Conservation (phyloP, 164 flowering plant species). For the Piper longum region DNA sequence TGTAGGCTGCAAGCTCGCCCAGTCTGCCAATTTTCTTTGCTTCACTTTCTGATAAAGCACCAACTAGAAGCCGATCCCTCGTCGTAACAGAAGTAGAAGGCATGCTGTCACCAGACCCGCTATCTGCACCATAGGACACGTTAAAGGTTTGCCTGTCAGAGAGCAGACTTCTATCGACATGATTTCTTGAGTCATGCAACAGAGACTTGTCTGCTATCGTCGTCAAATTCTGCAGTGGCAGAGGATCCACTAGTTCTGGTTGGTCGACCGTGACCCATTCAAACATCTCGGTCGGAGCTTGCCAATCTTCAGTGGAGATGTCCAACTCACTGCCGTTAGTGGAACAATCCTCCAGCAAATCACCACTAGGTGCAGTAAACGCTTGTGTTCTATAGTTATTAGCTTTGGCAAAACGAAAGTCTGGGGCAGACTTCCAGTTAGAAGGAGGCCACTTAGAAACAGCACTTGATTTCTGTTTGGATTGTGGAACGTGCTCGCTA, state of each 20-base stretch:
- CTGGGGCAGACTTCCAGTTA: slow-evolving; percentile 77
- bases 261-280: slow-evolving; percentile 23
- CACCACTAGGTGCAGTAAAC: slow-evolving; percentile 5
- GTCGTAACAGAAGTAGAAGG: slow-evolving; percentile 9
- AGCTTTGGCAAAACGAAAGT: slow-evolving; percentile 23
- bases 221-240: slow-evolving; percentile 9
- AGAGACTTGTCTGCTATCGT: slow-evolving; percentile 10
- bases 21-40: slow-evolving; percentile 46
- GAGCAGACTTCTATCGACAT: slow-evolving; percentile 2
- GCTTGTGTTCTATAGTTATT: slow-evolving; percentile 23
- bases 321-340: slow-evolving; percentile 4
- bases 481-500: slow-evolving; percentile 13
- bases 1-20: slow-evolving; percentile 67
- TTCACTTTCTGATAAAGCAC: slow-evolving; percentile 28
- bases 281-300: slow-evolving; percentile 8
- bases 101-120: slow-evolving; percentile 2
- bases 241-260: slow-evolving; percentile 6
- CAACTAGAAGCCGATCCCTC: slow-evolving; percentile 31
- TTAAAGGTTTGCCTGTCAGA: slow-evolving; percentile 4
- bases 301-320: slow-evolving; percentile 6
- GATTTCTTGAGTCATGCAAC: slow-evolving; percentile 1
- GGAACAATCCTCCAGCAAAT: neutral
- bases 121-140: slow-evolving; percentile 14
- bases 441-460: slow-evolving; percentile 60
- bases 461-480: slow-evolving; percentile 21